phyloP scores from a whole-genome alignment of 768 basidiomycete genomes.

The Krasilnikovozyma curviuscula region DNA sequence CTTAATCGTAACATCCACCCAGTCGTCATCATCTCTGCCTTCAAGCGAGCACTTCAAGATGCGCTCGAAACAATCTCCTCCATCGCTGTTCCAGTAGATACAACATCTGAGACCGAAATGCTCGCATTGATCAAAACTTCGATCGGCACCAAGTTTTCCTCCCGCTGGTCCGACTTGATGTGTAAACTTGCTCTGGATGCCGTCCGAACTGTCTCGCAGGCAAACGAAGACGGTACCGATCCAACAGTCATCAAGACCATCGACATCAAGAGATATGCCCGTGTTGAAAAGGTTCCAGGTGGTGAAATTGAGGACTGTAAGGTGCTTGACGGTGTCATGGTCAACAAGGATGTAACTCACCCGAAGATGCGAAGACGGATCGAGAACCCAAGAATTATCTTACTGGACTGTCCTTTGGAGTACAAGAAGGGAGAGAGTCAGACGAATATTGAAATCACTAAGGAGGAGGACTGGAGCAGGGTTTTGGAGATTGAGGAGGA shows the following conservation, averaged over 20 bases:
- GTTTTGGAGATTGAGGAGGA: constrained; percentile 93
- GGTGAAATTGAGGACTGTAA: constrained; percentile 86
- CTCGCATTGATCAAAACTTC: constrained; percentile 91
- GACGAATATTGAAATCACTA: constrained; percentile 94
- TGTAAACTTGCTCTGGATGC: constrained; percentile 83
- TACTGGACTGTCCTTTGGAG: constrained; percentile 87
- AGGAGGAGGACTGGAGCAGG: constrained; percentile 79
- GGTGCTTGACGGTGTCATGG: constrained; percentile 77
- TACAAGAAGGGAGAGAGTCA: constrained; percentile 99
- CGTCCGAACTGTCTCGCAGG: constrained; percentile 58
- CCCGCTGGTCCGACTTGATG: constrained; percentile 94
- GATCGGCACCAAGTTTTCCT: constrained; percentile 94
- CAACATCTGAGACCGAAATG: constrained; percentile 71
- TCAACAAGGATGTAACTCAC: constrained; percentile 98
- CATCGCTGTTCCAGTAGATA: constrained; percentile 79
- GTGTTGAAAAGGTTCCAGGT: constrained; percentile 93
- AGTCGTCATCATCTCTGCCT: constrained; percentile 94
- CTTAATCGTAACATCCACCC: constrained; percentile 96
- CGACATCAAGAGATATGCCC: constrained; percentile 93
- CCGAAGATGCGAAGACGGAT: constrained; percentile 89
- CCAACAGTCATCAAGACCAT: constrained; percentile 46
- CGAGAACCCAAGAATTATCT: constrained; percentile 64
- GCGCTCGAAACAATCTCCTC: constrained; percentile 70
- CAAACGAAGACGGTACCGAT: constrained; percentile 35
- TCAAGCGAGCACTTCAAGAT: constrained; percentile 86